Evolutionary conservation across 495 filamentous ascomycete species (phyloP).

Genomic region (Poronia punctata): DNA sequence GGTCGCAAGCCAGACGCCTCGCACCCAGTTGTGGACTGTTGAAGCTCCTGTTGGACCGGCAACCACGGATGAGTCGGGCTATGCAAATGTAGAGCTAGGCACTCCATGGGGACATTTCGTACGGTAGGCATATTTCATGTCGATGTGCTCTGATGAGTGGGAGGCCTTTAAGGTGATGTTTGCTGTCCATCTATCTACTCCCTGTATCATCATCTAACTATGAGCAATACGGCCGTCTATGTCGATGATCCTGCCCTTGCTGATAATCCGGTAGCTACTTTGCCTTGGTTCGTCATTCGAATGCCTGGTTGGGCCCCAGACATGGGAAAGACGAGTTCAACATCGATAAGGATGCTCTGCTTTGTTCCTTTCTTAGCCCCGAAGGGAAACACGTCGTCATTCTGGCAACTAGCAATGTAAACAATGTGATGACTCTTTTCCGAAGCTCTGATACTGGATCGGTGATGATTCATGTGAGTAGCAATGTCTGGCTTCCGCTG

Average conservation of each 20-base stretch:
- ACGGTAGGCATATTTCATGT: slow-evolving; percentile 29
- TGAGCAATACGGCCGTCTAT: no score
- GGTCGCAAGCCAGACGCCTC: slow-evolving; percentile 59
- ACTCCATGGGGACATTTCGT: slow-evolving; percentile 46
- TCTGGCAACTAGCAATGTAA: slow-evolving; percentile 69
- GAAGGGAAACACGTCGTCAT: slow-evolving; percentile 77
- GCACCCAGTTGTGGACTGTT: slow-evolving; percentile 65
- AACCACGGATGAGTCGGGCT: slow-evolving; percentile 47
- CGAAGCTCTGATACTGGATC: slow-evolving; percentile 58
- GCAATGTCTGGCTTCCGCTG: neutral
- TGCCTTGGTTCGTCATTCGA: slow-evolving; percentile 69
- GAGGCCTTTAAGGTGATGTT: neutral
- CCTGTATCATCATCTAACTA: no score
- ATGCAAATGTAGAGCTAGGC: slow-evolving; percentile 54
- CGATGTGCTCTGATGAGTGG: neutral
- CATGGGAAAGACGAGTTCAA: slow-evolving; percentile 64
- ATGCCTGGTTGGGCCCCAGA: slow-evolving; percentile 79
- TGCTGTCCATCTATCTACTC: no score
- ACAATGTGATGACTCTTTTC: slow-evolving; percentile 65
- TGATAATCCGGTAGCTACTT: slow-evolving; percentile 53
- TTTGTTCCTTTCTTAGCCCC: slow-evolving; percentile 70
- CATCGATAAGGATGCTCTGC: slow-evolving; percentile 68
- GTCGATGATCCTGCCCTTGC: no score
- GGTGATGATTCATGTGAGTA: slow-evolving; percentile 56
- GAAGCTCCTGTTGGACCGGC: slow-evolving; percentile 48